Base-by-base conservation (phyloP, 2,329 filamentous ascomycete species). In the Colletotrichum agaves region DNA sequence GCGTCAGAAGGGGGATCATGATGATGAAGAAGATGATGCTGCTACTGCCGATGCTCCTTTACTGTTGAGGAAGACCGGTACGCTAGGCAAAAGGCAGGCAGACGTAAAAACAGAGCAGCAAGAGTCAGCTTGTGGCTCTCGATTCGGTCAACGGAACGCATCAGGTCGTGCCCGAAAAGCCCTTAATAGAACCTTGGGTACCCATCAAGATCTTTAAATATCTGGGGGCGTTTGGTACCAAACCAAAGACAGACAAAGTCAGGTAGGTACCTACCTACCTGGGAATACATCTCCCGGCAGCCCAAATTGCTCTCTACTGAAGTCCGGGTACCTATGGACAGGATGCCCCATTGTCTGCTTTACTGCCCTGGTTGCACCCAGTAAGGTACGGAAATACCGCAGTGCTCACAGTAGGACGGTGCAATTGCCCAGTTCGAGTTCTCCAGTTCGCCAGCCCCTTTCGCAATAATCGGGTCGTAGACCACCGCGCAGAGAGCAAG, bases 191-290 rank as follows among this genome's bases (percentile, higher is more conserved):
- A 49, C 53, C 17, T 46, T 31, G 13, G 19, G 61, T 64, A 33
- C 49, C 46, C 52, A 60, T 67, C 53, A 43, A 60, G 47, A 64
- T 67, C 47, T 67, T 60, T 67, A 64, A 64, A 59, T 59, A 67
- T 52, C 23, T 41, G 19, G 58, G 46, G 58, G 58, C 58, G 58
- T 52, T 41, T 44, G 27, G 46, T 21, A 55, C 53, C 64, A 59
- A 49, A 37, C 53, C 52, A 55, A 49, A 46, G 7, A 59, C n/a
- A 41, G 64, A 17, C 47, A 67, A 65, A 49, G 41, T 23, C 53
- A 52, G 41, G 46, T 55, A n/a, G n/a, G n/a, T n/a, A n/a, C n/a
- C n/a, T n/a, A n/a, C n/a, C n/a, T n/a, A 57, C 58, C 21, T 52
- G 44, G 23, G 61, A 62, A 59, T 44, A 67, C 44, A 57, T 49